These are phyloP conservation scores for Microbotryum silenes-acaulis DNA, from an alignment of 1,284 basidiomycete species.

Conservation along the genomic window DNA sequence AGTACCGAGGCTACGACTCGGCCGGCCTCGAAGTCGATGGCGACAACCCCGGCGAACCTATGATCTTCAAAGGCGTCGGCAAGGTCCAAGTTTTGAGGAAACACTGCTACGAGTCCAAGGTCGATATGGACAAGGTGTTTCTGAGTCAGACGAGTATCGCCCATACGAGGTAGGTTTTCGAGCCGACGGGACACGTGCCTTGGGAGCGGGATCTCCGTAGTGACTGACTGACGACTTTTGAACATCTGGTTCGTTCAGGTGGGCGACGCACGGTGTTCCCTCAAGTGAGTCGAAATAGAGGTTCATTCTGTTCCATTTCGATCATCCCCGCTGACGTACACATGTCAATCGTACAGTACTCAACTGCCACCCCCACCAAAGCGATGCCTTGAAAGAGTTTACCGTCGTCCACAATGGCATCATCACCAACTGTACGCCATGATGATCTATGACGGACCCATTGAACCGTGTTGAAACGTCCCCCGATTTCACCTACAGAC, in stretches of 20 bases:
- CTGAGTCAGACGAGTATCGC: conserved; percentile 92
- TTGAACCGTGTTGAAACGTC: neutral
- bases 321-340: neutral
- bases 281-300: conserved; percentile 5
- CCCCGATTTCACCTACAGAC: conserved; percentile 33
- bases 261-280: conserved; percentile 93
- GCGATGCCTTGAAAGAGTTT: conserved; percentile 75
- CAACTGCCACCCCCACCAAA: conserved; percentile 95
- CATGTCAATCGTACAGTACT: conserved; percentile 54
- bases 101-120: conserved; percentile 67
- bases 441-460: neutral
- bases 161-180: conserved; percentile 58
- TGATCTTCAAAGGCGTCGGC: conserved; percentile 97
- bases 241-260: conserved; percentile 48
- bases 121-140: conserved; percentile 76
- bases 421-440: conserved; percentile 73
- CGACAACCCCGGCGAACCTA: conserved; percentile 62
- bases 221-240: neutral
- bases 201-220: neutral
- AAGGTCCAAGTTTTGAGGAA: conserved; percentile 93
- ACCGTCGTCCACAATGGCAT: conserved; percentile 98
- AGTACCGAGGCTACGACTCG: conserved; percentile 95
- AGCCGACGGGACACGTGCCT: neutral
- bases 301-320: too few relatives aligned
- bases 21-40: conserved; percentile 94